A percentile compares a stretch with the other conserved stretches of the same genome.
Conservation (phyloP, 148 eudicot species). For the Silene conica region DNA sequence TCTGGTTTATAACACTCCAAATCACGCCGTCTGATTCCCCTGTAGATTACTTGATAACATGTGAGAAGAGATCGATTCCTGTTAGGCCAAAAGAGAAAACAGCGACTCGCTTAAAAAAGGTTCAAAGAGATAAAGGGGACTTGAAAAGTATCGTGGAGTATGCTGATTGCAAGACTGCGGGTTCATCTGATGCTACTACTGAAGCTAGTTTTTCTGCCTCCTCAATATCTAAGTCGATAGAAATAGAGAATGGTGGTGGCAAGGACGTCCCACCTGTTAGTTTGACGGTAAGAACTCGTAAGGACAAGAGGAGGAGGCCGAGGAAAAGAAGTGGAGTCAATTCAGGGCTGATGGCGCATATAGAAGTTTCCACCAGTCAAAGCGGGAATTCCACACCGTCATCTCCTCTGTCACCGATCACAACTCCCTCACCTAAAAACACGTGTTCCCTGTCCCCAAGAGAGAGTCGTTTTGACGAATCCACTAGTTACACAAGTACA, state of each 20-base stretch:
- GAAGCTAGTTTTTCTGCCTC: conserved; percentile 17
- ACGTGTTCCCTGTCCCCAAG: conserved; percentile 31
- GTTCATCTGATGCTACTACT: conserved; percentile 14
- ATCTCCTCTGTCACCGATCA: conserved; percentile 70
- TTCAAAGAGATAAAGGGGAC: conserved; percentile 25
- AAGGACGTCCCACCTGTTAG: conserved; percentile 31
- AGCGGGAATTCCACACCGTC: conserved; percentile 92
- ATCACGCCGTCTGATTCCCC: conserved; percentile 22
- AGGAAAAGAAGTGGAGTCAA: conserved; percentile 54
- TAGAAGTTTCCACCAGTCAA: conserved; percentile 82
- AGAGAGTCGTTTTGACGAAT: conserved; percentile 16
- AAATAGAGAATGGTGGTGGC: conserved; percentile 30
- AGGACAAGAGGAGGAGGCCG: conserved; percentile 55
- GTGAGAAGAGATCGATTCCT: conserved; percentile 31
- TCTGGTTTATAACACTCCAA: conserved; percentile 36
- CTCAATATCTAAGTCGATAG: conserved; percentile 5
- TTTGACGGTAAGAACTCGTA: conserved; percentile 62
- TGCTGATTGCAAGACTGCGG: conserved; percentile 11
- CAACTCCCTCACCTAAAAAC: conserved; percentile 39
- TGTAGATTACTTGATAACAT: conserved; percentile 27
- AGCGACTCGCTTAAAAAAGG: conserved; percentile 19
- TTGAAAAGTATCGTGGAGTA: conserved; percentile 17
- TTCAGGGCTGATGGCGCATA: conserved; percentile 38
- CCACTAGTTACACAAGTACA: conserved; percentile 23
- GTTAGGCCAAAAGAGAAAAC: conserved; percentile 26